Percentiles rank a stretch among this genome's conserved stretches.
These are phyloP conservation scores for Chlamydomonas applanata DNA, from an alignment of 139 green algal genomes.

Conservation along the genomic window DNA sequence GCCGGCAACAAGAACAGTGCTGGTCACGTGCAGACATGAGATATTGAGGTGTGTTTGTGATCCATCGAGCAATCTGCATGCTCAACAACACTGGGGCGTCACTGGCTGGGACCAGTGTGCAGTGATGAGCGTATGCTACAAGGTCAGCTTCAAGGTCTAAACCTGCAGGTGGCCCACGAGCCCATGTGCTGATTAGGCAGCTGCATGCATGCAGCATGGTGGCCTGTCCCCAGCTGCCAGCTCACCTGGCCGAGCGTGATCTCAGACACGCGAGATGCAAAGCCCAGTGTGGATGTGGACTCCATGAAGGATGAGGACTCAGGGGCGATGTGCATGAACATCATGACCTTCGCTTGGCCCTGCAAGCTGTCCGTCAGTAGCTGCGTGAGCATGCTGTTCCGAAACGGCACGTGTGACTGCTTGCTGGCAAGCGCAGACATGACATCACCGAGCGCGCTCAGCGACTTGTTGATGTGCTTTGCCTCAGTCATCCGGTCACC, in stretches of 20 bases:
- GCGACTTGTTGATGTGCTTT: conserved; percentile 84
- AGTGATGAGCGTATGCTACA: too few species aligned
- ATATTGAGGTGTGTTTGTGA: too few species aligned
- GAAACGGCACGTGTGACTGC: conserved; percentile 78
- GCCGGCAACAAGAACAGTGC: too few species aligned
- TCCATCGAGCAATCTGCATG: too few species aligned
- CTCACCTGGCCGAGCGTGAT: conserved; percentile 85
- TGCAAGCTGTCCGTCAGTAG: conserved; percentile 31
- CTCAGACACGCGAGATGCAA: conserved; percentile 78
- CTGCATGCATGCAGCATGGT: too few species aligned
- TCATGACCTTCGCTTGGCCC: conserved; percentile 74
- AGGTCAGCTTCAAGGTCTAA: too few species aligned
- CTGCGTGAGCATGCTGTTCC: conserved; percentile 91
- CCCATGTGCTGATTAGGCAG: too few species aligned
- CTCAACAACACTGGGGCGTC: too few species aligned
- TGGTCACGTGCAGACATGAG: too few species aligned
- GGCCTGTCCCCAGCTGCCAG: neutral
- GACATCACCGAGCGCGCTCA: conserved; percentile 76
- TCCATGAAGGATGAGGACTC: conserved; percentile 71
- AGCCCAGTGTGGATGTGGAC: conserved; percentile 83
- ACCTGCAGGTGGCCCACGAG: too few species aligned
- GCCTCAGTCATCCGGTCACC: conserved; percentile 80
- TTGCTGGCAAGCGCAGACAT: conserved; percentile 80
- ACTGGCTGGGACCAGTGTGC: too few species aligned
- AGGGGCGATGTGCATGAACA: conserved; percentile 91